Evolutionary conservation across 1,284 basidiomycete genomes (phyloP), one percentile per base, ranked within the genome.

Genomic region (Ganoderma sinense): DNA sequence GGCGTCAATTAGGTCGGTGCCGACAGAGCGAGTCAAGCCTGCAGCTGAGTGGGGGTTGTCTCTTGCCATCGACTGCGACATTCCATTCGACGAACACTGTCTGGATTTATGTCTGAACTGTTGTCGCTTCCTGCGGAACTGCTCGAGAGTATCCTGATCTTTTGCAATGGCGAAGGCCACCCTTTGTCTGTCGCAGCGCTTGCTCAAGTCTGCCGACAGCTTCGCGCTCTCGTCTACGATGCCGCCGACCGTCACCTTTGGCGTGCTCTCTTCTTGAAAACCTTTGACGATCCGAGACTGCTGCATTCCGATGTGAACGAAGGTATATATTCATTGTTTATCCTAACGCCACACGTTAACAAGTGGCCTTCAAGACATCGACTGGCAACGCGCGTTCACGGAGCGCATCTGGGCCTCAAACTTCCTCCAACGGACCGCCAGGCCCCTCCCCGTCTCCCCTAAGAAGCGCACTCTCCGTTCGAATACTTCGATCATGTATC

Each of bases 211-310:
- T 87, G 84, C 69, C 79, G 78, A n/a, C 71, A 74, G 26, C 78
- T 87, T 61, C 77, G 78, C 62, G 69, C 74, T 11, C 78, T 87
- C 39, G 76, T 88, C 23, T 86, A 86, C 73, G 74, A 75, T 8
- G 78, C 83, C 0, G 56, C 76, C 0, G 85, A 87, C 69, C 78
- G 80, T 16, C 86, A 87, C 73, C 77, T 89, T 18, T 89, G 87
- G 87, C 79, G 86, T n/a, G 79, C 82, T 51, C 77, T 88, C 20
- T 88, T 86, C 74, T 78, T 88, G 11, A 75, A 80, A 0, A 78
- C 78, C 0, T 89, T 87, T 71, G 87, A 88, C 69, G 84, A 88
- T 64, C 87, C 87, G 1, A 53, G 65, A 11, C 33, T 20, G 11
- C 13, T 58, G 4, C 26, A 4, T 13, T 10, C n/a, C 36, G 7